These are phyloP conservation scores for Axilococcus clingmanii DNA, from an alignment of 139 green algal species.

Conservation along the genomic window DNA sequence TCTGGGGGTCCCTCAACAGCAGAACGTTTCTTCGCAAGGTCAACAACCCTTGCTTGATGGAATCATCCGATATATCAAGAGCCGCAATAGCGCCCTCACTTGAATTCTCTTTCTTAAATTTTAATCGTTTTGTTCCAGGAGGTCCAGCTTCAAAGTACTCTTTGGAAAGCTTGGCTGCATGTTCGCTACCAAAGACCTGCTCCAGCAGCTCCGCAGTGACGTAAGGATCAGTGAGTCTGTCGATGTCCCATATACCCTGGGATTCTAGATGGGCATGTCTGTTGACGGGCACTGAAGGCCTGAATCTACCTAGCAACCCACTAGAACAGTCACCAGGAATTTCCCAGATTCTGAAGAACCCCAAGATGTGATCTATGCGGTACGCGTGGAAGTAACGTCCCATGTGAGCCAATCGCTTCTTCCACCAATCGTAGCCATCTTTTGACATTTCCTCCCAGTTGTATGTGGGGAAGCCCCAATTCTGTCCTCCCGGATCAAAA, in stretches of 20 bases:
- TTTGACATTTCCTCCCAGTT: constrained; percentile 91
- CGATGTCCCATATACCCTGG: constrained; percentile 79
- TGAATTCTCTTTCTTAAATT: constrained; percentile 36
- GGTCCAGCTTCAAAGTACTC: constrained; percentile 47
- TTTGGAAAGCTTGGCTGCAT: constrained; percentile 34
- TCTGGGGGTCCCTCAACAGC: constrained; percentile 63
- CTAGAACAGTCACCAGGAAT: constrained; percentile 58
- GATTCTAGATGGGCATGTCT: constrained; percentile 67
- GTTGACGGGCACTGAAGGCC: constrained; percentile 61
- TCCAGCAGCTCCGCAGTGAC: constrained; percentile 34
- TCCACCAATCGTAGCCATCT: constrained; percentile 86
- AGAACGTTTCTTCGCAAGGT: constrained; percentile 74
- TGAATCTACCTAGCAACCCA: constrained; percentile 76
- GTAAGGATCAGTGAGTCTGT: constrained; percentile 51
- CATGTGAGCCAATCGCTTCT: constrained; percentile 61
- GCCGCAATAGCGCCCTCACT: constrained; percentile 35
- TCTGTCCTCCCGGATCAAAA: constrained; percentile 77
- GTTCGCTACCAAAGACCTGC: constrained; percentile 39
- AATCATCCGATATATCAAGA: constrained; percentile 29
- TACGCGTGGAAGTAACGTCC: constrained; percentile 89
- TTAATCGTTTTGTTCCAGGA: constrained; percentile 12
- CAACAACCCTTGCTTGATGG: constrained; percentile 57
- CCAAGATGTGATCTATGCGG: constrained; percentile 95
- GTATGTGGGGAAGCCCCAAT: constrained; percentile 98
- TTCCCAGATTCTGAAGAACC: constrained; percentile 99